These are phyloP conservation scores for Ilyonectria mors-panacis DNA, from an alignment of 2,329 filamentous ascomycete species.

Conservation along the genomic window DNA sequence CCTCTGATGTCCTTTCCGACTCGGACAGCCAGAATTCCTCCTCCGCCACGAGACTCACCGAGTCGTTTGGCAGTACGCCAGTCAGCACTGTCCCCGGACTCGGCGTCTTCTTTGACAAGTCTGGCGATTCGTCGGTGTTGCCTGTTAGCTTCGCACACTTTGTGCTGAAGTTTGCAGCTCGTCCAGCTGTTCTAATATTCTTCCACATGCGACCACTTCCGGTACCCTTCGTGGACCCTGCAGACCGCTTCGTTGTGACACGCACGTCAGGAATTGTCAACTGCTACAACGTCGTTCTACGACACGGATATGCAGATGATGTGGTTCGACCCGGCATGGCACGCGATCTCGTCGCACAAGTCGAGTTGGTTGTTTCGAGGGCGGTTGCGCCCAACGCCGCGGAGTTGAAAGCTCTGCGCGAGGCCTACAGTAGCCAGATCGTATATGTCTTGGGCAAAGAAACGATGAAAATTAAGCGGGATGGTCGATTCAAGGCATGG, in stretches of 20 bases:
- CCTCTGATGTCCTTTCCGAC: slow-evolving; percentile 52
- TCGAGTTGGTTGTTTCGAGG: slow-evolving; percentile 61
- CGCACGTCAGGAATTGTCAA: slow-evolving; percentile 61
- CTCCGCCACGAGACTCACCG: background rate
- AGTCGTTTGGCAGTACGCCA: slow-evolving; percentile 55
- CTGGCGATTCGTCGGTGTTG: slow-evolving; percentile 56
- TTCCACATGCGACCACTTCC: slow-evolving; percentile 78
- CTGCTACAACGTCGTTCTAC: slow-evolving; percentile 76
- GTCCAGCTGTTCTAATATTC: slow-evolving; percentile 78
- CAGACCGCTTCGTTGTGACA: slow-evolving; percentile 62
- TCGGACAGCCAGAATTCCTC: background rate
- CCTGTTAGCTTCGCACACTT: slow-evolving; percentile 73
- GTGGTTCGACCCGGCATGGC: slow-evolving; percentile 64
- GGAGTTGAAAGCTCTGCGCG: slow-evolving; percentile 43
- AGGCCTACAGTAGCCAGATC: slow-evolving; percentile 58
- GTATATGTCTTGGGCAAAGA: slow-evolving; percentile 73
- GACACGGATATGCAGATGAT: slow-evolving; percentile 80
- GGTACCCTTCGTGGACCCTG: slow-evolving; percentile 65
- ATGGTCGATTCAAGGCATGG: slow-evolving; percentile 50
- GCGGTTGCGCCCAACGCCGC: slow-evolving; percentile 62
- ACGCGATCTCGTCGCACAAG: slow-evolving; percentile 59
- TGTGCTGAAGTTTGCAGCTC: slow-evolving; percentile 75
- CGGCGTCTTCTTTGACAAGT: slow-evolving; percentile 84
- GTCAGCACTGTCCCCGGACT: slow-evolving; percentile 66
- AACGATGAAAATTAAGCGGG: slow-evolving; percentile 63